phyloP scores from a whole-genome alignment of 1,284 basidiomycete species.

The Rhodotorula sp. region DNA sequence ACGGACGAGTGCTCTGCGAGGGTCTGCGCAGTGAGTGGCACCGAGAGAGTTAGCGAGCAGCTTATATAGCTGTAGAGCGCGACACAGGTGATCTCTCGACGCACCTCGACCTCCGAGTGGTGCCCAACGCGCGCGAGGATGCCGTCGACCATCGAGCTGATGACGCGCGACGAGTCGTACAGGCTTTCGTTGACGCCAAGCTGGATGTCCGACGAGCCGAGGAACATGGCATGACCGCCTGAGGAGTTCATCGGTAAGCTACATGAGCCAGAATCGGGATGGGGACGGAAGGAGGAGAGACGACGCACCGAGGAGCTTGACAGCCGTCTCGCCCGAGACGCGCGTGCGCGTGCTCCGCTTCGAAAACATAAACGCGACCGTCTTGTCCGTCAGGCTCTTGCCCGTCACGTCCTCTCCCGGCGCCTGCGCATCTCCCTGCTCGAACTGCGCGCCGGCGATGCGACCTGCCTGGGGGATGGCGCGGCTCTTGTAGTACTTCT shows the following conservation, averaged over 20 bases:
- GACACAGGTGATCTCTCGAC: constrained; percentile 38
- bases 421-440: constrained; percentile 9
- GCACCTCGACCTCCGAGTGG: constrained; percentile 87
- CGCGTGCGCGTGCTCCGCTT: constrained; percentile 94
- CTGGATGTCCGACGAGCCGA: constrained; percentile 91
- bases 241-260: constrained; percentile 29
- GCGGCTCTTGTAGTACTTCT: constrained; percentile 46
- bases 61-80: background rate
- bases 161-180: constrained; percentile 81
- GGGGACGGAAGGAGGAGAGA: background rate
- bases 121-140: constrained; percentile 94
- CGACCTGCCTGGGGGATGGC: constrained; percentile 27
- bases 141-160: constrained; percentile 88
- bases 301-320: constrained; percentile 65
- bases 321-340: constrained; percentile 80
- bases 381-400: constrained; percentile 61
- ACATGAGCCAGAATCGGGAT: too few species aligned
- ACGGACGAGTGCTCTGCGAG: constrained; percentile 84
- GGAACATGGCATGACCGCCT: constrained; percentile 81
- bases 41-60: background rate
- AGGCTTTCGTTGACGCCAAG: constrained; percentile 91
- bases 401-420: constrained; percentile 5
- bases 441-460: constrained; percentile 26
- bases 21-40: constrained; percentile 59
- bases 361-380: constrained; percentile 84